Percentiles rank a stretch among this genome's conserved stretches.
These are phyloP conservation scores for Suillus fuscotomentosus DNA, from an alignment of 768 basidiomycete species.

Conservation along the genomic window DNA sequence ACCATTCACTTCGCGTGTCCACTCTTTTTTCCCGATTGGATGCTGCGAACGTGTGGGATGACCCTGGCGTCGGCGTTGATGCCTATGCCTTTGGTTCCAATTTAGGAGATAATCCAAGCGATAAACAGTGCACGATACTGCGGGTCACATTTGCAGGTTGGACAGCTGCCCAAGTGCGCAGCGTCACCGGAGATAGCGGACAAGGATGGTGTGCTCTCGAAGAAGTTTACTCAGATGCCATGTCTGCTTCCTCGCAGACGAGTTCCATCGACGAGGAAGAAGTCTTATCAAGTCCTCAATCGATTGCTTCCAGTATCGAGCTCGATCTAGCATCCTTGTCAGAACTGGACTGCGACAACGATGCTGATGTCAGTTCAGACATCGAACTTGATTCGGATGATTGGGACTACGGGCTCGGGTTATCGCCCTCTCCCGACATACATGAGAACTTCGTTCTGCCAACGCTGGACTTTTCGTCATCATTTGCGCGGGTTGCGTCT, in stretches of 20 bases:
- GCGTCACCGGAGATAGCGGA: constrained; percentile 68
- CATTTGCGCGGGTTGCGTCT: constrained; percentile 25
- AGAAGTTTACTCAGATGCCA: constrained; percentile 36
- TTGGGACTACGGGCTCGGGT: constrained; percentile 11
- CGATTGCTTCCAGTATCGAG: constrained; percentile 9
- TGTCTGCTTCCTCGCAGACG: background rate
- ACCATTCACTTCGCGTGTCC: constrained; percentile 63
- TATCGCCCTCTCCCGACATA: constrained; percentile 39
- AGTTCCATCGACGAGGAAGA: constrained; percentile 2
- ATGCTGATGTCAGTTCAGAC: background rate
- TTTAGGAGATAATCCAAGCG: constrained; percentile 19
- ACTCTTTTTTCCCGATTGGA: constrained; percentile 73
- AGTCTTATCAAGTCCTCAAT: background rate
- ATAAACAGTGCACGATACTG: constrained; percentile 63
- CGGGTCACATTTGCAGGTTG: constrained; percentile 75
- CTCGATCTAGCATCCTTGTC: constrained; percentile 9
- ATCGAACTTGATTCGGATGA: background rate
- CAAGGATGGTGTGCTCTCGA: constrained; percentile 76
- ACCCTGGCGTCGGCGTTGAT: constrained; percentile 46
- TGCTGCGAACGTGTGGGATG: constrained; percentile 60
- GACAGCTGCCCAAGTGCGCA: constrained; percentile 61
- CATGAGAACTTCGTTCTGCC: constrained; percentile 74
- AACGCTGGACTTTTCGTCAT: constrained; percentile 68
- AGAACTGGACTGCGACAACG: constrained; percentile 8
- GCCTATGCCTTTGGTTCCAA: constrained; percentile 60